These are phyloP conservation scores for Orbilia ellipsospora DNA, from an alignment of 2,329 filamentous ascomycete genomes.

Conservation along the genomic window DNA sequence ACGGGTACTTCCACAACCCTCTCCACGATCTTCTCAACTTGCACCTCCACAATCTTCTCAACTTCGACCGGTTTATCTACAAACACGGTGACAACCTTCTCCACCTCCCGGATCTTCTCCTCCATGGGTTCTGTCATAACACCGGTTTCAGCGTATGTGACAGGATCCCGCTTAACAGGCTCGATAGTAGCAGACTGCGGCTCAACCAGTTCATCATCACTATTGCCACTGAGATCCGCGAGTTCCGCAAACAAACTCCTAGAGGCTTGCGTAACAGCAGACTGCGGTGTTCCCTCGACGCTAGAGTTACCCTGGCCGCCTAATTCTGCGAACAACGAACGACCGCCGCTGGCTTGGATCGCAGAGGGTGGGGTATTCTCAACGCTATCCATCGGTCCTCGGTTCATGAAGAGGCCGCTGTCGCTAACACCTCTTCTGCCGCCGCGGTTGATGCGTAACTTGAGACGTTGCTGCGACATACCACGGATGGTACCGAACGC, in stretches of 20 bases:
- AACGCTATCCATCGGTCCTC: slow-evolving; percentile 63
- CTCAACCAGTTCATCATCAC: slow-evolving; percentile 71
- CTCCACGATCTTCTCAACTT: slow-evolving; percentile 51
- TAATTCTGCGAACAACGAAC: slow-evolving; percentile 45
- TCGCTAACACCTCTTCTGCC: slow-evolving; percentile 71
- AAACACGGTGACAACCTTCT: slow-evolving; percentile 41
- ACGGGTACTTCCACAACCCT: slow-evolving; percentile 31
- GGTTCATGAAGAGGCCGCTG: slow-evolving; percentile 71
- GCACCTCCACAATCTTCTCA: slow-evolving; percentile 38
- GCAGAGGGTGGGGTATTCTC: slow-evolving; percentile 66
- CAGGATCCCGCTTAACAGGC: slow-evolving; percentile 39
- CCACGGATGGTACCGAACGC: slow-evolving; percentile 71
- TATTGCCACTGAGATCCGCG: slow-evolving; percentile 73
- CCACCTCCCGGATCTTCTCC: slow-evolving; percentile 43
- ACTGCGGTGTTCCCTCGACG: slow-evolving; percentile 42
- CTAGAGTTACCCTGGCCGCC: slow-evolving; percentile 41
- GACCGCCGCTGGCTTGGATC: slow-evolving; percentile 19
- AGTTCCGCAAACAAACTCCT: slow-evolving; percentile 91
- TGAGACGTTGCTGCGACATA: slow-evolving; percentile 70
- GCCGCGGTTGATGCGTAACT: slow-evolving; percentile 75
- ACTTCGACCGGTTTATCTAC: slow-evolving; percentile 39
- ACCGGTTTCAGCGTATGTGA: slow-evolving; percentile 33
- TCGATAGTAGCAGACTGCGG: slow-evolving; percentile 47
- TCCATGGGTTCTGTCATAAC: slow-evolving; percentile 48
- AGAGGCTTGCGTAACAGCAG: slow-evolving; percentile 41